phyloP scores from a whole-genome alignment of 805 yeast genomes.

The Nematodospora valgi region DNA sequence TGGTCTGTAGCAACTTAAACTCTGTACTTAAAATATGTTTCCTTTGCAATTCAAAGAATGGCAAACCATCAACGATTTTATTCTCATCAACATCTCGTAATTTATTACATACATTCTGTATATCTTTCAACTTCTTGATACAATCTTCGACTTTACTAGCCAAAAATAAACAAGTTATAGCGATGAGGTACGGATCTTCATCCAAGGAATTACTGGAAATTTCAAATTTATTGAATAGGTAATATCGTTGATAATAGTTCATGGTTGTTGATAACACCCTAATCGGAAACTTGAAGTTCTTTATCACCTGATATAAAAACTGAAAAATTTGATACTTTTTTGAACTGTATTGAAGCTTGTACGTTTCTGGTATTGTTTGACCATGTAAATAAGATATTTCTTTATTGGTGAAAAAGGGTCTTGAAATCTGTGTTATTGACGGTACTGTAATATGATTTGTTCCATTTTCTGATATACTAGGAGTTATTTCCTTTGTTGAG shows the following conservation, averaged over 20 bases:
- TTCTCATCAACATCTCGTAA: constrained; percentile 33
- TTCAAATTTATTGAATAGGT: constrained; percentile 60
- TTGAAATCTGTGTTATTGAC: constrained; percentile 40
- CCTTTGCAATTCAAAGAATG: constrained; percentile 47
- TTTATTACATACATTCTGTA: constrained; percentile 49
- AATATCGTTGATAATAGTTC: constrained; percentile 69
- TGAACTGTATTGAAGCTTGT: constrained; percentile 44
- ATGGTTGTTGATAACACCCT: constrained; percentile 67
- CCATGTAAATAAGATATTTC: constrained; percentile 52
- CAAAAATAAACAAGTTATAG: constrained; percentile 62
- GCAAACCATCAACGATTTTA: constrained; percentile 8
- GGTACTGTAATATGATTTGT: constrained; percentile 11
- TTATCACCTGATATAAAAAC: constrained; percentile 51
- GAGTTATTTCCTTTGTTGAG: constrained; percentile 4
- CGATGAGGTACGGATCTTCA: constrained; percentile 55
- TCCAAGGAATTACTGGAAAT: constrained; percentile 28
- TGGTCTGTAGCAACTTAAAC: constrained; percentile 68
- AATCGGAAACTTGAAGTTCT: constrained; percentile 61
- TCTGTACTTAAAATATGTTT: constrained; percentile 59
- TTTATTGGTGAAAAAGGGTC: constrained; percentile 57
- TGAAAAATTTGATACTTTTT: constrained; percentile 52
- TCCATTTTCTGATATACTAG: neutral
- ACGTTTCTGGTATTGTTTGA: constrained; percentile 48
- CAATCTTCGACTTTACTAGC: constrained; percentile 83
- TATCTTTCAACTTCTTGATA: constrained; percentile 67